phyloP scores from a whole-genome alignment of 2,329 filamentous ascomycete genomes.

The Fusarium pilosicola region DNA sequence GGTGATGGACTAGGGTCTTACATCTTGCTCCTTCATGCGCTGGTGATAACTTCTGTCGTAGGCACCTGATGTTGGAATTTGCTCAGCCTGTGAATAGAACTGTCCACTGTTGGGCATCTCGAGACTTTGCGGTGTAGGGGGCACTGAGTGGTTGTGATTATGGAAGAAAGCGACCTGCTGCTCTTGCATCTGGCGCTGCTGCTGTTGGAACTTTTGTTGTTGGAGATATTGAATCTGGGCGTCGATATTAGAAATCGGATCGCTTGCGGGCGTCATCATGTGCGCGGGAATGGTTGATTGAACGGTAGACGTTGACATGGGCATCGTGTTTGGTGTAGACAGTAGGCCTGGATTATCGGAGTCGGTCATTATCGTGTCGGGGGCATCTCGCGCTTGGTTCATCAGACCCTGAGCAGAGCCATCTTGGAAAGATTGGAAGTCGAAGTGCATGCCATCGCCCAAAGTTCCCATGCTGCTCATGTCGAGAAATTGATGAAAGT shows the following conservation, averaged over 20 bases:
- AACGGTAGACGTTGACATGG: constrained; percentile 57
- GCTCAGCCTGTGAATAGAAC: constrained; percentile 68
- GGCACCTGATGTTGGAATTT: constrained; percentile 64
- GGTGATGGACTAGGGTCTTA: constrained; percentile 48
- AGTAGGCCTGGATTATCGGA: constrained; percentile 46
- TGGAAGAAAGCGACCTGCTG: constrained; percentile 66
- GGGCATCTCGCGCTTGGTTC: constrained; percentile 44
- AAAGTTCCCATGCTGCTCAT: constrained; percentile 66
- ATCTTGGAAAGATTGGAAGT: constrained; percentile 66
- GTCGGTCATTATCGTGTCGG: constrained; percentile 51
- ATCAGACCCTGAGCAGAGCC: constrained; percentile 49
- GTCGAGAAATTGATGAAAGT: constrained; percentile 72
- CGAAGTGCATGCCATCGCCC: constrained; percentile 65
- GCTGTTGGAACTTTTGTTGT: constrained; percentile 70
- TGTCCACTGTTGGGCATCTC: constrained; percentile 71
- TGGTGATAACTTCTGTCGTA: constrained; percentile 73
- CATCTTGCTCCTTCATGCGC: constrained; percentile 74
- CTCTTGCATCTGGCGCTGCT: constrained; percentile 67
- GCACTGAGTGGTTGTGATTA: constrained; percentile 70
- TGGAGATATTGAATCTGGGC: constrained; percentile 74
- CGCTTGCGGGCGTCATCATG: constrained; percentile 57
- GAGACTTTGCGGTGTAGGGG: constrained; percentile 83
- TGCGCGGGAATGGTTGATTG: constrained; percentile 60
- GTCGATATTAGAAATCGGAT: constrained; percentile 68
- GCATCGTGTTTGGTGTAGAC: constrained; percentile 49